Evolutionary conservation across 495 filamentous ascomycete genomes (phyloP).

Genomic region (Letharia lupina): DNA sequence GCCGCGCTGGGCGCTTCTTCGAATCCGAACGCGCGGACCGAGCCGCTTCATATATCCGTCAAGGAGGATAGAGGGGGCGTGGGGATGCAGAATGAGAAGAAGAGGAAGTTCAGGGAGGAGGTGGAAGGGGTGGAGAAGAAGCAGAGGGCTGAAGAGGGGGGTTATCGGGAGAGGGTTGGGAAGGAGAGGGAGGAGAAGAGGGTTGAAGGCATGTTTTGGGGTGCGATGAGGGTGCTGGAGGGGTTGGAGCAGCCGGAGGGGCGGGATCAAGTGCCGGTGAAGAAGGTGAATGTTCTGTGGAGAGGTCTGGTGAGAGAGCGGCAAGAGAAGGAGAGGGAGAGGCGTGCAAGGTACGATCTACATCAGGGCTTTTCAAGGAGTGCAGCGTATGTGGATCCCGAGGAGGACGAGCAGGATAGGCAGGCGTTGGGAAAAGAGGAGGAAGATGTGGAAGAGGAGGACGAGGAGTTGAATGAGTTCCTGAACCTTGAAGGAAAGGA

Average conservation of each 20-base stretch:
- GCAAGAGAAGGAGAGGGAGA: conserved; percentile 60
- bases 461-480: conserved; percentile 78
- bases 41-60: conserved; percentile 60
- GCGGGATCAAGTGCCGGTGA: conserved; percentile 34
- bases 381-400: conserved; percentile 43
- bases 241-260: conserved; percentile 48
- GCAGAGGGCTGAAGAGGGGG: conserved; percentile 57
- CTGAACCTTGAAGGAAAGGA: conserved; percentile 57
- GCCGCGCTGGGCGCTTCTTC: conserved; percentile 50
- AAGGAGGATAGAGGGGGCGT: conserved; percentile 84
- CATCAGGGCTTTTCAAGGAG: conserved; percentile 42
- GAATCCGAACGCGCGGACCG: conserved; percentile 35
- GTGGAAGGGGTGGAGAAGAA: conserved; percentile 48
- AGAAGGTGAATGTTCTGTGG: conserved; percentile 70
- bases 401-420: conserved; percentile 49
- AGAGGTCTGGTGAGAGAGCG: conserved; percentile 62
- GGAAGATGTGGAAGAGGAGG: conserved; percentile 76
- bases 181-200: conserved; percentile 64
- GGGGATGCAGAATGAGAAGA: conserved; percentile 72
- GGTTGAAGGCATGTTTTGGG: conserved; percentile 55
- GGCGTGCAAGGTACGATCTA: conserved; percentile 59
- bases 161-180: conserved; percentile 66
- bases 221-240: conserved; percentile 78
- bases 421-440: conserved; percentile 49
- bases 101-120: conserved; percentile 67